phyloP scores from a whole-genome alignment of 148 eudicot genomes.

The Vaccinium darrowii region DNA sequence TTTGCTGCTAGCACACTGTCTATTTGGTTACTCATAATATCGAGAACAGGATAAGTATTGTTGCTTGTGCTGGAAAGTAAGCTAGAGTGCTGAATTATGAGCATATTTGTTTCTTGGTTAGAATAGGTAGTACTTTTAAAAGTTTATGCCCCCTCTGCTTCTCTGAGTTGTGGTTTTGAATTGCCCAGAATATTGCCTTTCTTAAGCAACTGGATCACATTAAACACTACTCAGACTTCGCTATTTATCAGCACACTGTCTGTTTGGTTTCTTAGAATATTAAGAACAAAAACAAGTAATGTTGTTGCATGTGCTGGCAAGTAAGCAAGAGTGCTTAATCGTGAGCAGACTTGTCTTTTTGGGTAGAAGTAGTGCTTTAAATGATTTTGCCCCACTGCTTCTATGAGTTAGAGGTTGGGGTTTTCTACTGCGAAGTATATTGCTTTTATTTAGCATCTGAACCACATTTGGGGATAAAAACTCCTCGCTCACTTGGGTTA shows the following conservation, averaged over 20 bases:
- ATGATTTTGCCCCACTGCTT: neutral
- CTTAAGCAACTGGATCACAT: neutral
- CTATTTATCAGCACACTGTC: neutral
- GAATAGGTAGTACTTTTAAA: neutral
- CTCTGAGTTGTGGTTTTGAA: neutral
- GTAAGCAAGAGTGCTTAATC: neutral
- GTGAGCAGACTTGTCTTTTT: neutral
- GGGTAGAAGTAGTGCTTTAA: neutral
- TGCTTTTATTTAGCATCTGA: neutral
- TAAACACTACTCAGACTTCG: neutral
- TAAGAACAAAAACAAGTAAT: neutral
- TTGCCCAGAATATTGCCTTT: neutral
- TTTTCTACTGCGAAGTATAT: neutral
- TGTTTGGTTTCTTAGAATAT: slow-evolving; percentile 6
- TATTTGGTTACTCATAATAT: neutral
- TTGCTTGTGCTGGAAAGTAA: neutral
- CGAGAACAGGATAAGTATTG: neutral
- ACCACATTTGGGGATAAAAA: neutral
- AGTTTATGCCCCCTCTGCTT: neutral
- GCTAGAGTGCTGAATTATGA: neutral
- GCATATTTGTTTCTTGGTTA: neutral
- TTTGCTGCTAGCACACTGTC: neutral
- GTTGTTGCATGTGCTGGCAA: neutral
- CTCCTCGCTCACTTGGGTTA: neutral
- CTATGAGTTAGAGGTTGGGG: neutral